Percentiles rank a stretch among this genome's conserved stretches.
phyloP scores from a whole-genome alignment of 2,329 filamentous ascomycete genomes.

The Trichophyton simii region DNA sequence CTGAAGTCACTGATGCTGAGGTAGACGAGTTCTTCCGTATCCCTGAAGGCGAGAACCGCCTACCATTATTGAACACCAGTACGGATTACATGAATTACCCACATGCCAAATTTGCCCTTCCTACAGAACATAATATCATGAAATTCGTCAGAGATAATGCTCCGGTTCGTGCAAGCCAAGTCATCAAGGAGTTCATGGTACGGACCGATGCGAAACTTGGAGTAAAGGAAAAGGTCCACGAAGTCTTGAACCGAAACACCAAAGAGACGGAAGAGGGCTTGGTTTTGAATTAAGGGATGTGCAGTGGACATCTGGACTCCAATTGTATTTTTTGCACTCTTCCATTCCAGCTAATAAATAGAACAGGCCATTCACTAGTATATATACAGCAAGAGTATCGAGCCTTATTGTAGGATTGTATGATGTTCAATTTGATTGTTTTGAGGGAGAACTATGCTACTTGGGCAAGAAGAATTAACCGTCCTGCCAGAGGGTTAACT shows the following conservation, averaged over 20 bases:
- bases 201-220: conserved; percentile 54
- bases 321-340: background rate
- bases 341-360: background rate
- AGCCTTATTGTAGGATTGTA: too few species aligned
- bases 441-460: too few species aligned
- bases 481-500: too few species aligned
- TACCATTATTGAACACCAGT: conserved; percentile 50
- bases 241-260: conserved; percentile 56
- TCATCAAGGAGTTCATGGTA: conserved; percentile 51
- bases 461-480: too few species aligned
- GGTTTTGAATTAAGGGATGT: background rate
- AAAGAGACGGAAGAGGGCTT: conserved; percentile 30
- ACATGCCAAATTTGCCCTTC: conserved; percentile 54
- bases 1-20: conserved; percentile 47
- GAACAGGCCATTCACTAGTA: background rate
- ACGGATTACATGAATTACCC: conserved; percentile 61
- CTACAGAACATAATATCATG: conserved; percentile 50
- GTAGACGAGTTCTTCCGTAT: conserved; percentile 59
- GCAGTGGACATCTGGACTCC: background rate
- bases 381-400: background rate
- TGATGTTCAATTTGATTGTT: too few species aligned
- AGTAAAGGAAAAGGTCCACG: conserved; percentile 53
- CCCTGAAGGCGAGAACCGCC: conserved; percentile 30
- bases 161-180: conserved; percentile 40
- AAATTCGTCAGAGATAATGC: conserved; percentile 29